These are phyloP conservation scores for Verticillium zaregamsianum DNA, from an alignment of 2,329 filamentous ascomycete genomes.

Conservation along the genomic window DNA sequence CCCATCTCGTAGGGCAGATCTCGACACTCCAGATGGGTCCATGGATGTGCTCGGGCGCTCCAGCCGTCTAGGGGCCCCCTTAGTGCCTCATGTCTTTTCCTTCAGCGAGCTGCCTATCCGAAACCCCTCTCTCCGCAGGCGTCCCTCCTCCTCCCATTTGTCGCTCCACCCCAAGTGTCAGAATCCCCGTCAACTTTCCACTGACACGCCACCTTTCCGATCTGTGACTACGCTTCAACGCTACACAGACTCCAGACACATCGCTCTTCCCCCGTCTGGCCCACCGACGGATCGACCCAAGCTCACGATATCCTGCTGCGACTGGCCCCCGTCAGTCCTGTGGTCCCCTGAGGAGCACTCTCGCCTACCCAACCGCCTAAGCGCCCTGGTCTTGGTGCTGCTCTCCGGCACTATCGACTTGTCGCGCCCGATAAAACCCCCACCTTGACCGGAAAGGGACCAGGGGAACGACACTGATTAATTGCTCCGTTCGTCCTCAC, in stretches of 20 bases:
- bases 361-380: background rate
- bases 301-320: background rate
- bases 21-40: background rate
- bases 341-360: background rate
- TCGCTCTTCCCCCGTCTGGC: background rate
- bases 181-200: background rate
- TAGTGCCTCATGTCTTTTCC: background rate
- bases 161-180: conserved; percentile 1
- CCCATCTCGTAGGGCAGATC: background rate
- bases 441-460: conserved; percentile 1
- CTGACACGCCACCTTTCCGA: background rate
- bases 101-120: conserved; percentile 1
- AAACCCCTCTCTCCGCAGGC: conserved; percentile 1
- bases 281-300: no score
- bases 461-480: conserved; percentile 1
- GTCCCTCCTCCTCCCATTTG: background rate
- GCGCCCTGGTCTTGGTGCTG: background rate
- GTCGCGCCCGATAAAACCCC: conserved; percentile 4
- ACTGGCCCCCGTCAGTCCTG: background rate
- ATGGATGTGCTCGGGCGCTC: background rate
- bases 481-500: background rate
- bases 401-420: conserved; percentile 5
- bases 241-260: background rate
- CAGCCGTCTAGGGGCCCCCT: background rate
- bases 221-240: background rate